A percentile compares a stretch with the other conserved stretches of the same genome.
Conservation (phyloP, 345 rosid species). For the Carallia pectinifolia region DNA sequence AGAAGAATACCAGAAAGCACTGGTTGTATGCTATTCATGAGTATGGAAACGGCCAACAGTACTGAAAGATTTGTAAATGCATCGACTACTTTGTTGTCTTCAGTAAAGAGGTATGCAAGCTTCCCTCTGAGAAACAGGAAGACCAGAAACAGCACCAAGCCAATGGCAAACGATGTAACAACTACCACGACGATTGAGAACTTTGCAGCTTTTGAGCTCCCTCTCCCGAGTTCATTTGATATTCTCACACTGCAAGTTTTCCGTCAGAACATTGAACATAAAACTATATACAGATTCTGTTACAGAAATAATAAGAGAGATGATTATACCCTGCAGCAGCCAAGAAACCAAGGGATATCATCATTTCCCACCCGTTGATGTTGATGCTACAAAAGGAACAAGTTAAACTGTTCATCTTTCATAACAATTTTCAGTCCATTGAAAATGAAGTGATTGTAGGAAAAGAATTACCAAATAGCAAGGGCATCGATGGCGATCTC, state of each 20-base stretch:
- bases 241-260: conserved; percentile 59
- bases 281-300: neutral
- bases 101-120: conserved; percentile 63
- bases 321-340: conserved; percentile 63
- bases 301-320: neutral
- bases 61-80: conserved; percentile 74
- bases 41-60: conserved; percentile 65
- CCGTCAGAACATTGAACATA: neutral
- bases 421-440: neutral
- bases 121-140: conserved; percentile 54
- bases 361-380: conserved; percentile 77
- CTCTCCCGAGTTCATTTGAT: conserved; percentile 79
- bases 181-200: conserved; percentile 44
- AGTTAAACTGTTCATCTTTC: neutral
- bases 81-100: conserved; percentile 46
- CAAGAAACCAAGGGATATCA: conserved; percentile 76
- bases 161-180: conserved; percentile 50
- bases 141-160: conserved; percentile 39
- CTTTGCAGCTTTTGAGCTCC: conserved; percentile 56
- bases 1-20: conserved; percentile 64
- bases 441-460: neutral
- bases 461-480: conserved; percentile 58
- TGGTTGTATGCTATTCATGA: conserved; percentile 76
- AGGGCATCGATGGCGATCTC: conserved; percentile 76
- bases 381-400: conserved; percentile 45